These are phyloP conservation scores for Colletotrichum sp. DNA, from an alignment of 2,329 filamentous ascomycete species.

Conservation along the genomic window DNA sequence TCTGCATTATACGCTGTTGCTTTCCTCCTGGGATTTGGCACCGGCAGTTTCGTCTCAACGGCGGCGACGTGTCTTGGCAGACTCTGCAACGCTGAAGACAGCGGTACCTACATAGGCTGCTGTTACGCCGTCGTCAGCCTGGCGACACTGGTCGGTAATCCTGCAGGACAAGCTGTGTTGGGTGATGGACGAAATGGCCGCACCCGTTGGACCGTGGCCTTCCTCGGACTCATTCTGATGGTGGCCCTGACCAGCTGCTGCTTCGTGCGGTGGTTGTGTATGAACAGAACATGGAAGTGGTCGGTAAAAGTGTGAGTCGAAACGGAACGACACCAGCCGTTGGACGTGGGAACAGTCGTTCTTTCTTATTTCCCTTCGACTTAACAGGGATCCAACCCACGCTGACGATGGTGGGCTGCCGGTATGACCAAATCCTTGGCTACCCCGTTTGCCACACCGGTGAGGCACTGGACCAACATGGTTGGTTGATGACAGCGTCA, in stretches of 20 bases:
- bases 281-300: constrained; percentile 23
- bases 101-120: constrained; percentile 32
- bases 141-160: constrained; percentile 21
- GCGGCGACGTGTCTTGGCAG: constrained; percentile 27
- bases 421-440: background rate
- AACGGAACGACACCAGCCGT: background rate
- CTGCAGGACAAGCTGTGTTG: constrained; percentile 12
- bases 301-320: constrained; percentile 21
- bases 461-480: background rate
- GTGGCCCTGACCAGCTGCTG: constrained; percentile 24
- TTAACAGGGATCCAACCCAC: background rate
- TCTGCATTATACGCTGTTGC: constrained; percentile 27
- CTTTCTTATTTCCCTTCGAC: constrained; percentile 1
- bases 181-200: background rate
- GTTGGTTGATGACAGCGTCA: background rate
- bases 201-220: constrained; percentile 22
- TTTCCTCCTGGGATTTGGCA: constrained; percentile 31
- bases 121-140: constrained; percentile 31
- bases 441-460: background rate
- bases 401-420: background rate
- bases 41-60: constrained; percentile 29
- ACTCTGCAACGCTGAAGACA: constrained; percentile 27
- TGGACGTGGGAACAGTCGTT: background rate
- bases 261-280: constrained; percentile 26
- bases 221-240: constrained; percentile 27